Conservation (phyloP, 2,329 filamentous ascomycete species). For the Scortechinia acanthostroma region DNA sequence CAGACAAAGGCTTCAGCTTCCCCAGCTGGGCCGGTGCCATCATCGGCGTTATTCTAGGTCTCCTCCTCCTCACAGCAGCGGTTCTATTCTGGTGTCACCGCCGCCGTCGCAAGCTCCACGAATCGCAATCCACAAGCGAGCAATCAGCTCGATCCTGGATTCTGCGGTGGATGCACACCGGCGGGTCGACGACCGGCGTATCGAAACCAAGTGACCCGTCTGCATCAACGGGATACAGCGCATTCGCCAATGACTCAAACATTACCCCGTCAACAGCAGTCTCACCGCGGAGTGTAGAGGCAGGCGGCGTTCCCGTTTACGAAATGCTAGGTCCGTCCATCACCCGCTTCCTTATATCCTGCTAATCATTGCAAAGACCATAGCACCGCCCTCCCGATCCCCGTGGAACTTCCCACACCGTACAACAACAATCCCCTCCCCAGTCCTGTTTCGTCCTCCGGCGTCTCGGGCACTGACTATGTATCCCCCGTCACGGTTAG, state of each 20-base stretch:
- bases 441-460: not conserved
- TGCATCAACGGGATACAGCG: not conserved
- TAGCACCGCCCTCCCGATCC: not conserved
- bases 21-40: slow-evolving; percentile 23
- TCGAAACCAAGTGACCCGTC: not conserved
- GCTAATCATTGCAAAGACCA: not conserved
- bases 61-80: slow-evolving; percentile 12
- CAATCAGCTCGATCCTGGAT: not conserved
- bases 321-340: not conserved
- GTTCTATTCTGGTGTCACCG: slow-evolving; percentile 12
- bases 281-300: not conserved
- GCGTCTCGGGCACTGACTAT: not conserved
- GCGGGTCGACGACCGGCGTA: not conserved
- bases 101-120: slow-evolving; percentile 5
- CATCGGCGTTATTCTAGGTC: slow-evolving; percentile 15
- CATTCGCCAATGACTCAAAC: not conserved
- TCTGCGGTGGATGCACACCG: not conserved
- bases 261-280: not conserved
- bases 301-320: not conserved
- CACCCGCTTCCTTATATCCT: not conserved
- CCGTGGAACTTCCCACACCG: not conserved
- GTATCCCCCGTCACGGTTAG: not conserved
- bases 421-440: not conserved
- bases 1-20: slow-evolving; percentile 9
- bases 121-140: not conserved